Conservation (phyloP, 441 rosid species). For the Euphorbia celastroides region DNA sequence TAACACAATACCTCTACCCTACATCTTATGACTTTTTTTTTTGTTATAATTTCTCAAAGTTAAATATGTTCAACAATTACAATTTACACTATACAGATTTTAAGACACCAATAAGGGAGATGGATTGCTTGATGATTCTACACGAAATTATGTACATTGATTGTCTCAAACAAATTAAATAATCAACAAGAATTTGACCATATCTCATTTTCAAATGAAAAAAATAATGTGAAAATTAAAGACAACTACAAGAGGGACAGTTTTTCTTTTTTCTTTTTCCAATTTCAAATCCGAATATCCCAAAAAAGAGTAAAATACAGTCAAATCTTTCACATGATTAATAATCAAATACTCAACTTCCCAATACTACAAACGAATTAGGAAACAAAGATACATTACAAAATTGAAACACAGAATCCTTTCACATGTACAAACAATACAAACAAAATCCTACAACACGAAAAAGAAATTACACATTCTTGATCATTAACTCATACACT, state of each 20-base stretch:
- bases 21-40: not conserved
- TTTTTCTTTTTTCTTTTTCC: no score
- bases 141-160: no score
- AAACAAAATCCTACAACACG: conserved; percentile 11
- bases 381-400: conserved; percentile 17
- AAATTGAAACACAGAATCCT: conserved; percentile 17
- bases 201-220: no score
- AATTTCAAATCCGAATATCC: no score
- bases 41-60: not conserved
- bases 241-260: not conserved
- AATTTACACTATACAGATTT: no score
- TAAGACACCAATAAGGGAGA: no score
- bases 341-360: conserved; percentile 11
- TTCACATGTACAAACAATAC: conserved; percentile 16
- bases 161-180: no score
- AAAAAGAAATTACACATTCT: conserved; percentile 4
- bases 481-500: conserved; percentile 10
- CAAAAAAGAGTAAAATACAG: not conserved
- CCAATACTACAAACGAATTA: conserved; percentile 16
- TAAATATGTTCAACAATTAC: not conserved
- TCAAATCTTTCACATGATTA: no score
- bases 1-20: not conserved
- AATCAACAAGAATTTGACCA: no score
- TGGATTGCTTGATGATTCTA: no score
- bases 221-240: not conserved